Base-by-base conservation (phyloP, 1,284 basidiomycete genomes). In the Puccinia hordei region DNA sequence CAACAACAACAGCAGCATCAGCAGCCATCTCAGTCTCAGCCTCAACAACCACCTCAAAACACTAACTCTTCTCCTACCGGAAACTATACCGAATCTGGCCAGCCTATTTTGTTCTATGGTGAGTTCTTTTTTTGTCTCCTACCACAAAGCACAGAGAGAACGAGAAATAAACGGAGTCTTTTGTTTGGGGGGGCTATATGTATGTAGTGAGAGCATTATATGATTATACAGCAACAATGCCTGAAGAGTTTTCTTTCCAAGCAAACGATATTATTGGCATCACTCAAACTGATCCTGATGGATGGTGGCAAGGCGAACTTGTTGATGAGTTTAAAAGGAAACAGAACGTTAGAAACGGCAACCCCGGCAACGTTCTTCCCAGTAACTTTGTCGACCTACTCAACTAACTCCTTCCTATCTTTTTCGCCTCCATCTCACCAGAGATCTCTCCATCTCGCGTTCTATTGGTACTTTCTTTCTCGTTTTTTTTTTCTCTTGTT, bases 201-300 rank as follows among this genome's bases (percentile, higher is more conserved):
- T n/a, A 27, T 83, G 41, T 82, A 93, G 94, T 96, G 81, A 93
- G 93, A 88, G 95, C 95, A 49, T 86, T 98, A 83, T 98, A 95
- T 85, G 93, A 97, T 85, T 98, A 98, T 84, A 86, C 87, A 19
- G 94, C 95, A 30, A 91, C 92, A 24, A 93, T 93, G 81, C 90
- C 92, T 3, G 92, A 94, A 85, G 93, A 95, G 86, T 85, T 87
- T 92, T 95, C 86, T 85, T 95, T 96, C 89, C 93, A 94, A 84
- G 88, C 90, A 30, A 93, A 92, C 6, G 94, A 96, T 86, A 92
- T 96, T 82, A 95, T 97, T 83, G 94, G 94, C 12, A 93, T 96
- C 4, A 95, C 93, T 1, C 89, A 91, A 61, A 95, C 93, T 19
- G 93, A 94, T 15, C 92, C 95, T 82, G 94, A 97, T 83, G 94